Evolutionary conservation across 2,329 filamentous ascomycete species (phyloP), one percentile per base, ranked within the genome.

Genomic region (Diaporthe sp.): DNA sequence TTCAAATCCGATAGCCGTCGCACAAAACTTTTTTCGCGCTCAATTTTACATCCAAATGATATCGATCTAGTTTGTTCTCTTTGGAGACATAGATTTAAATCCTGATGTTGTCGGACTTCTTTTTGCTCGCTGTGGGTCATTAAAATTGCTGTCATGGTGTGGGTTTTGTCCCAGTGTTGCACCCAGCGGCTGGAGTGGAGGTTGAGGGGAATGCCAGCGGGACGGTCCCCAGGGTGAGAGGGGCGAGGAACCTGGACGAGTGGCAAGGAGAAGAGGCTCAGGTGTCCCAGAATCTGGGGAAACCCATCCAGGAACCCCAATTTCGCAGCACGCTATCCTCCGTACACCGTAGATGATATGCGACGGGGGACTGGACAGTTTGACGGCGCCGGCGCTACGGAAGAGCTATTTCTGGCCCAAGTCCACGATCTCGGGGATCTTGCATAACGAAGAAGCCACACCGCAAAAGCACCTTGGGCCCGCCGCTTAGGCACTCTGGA

Each of bases 1-100:
- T 76, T 76, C 74, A 68, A 76, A 76, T 76, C 74, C 60, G 62
- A 58, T 65, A 46, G 49, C 46, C 55, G 71, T 75, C 74, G 74
- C 22, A 15, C 2, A 28, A 2, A 5, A 4, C 6, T 37, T 71
- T 58, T 15, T 15, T 17, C 13, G 3, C 17, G 1, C 17, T 2
- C n/a, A 2, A 31, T 49, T 31, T 22, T 44, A 31, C 53, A 2
- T 10, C 7, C 15, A 25, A 4, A 19, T 19, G 15, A 9, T 42
- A 9, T 17, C 5, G 5, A 17, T 19, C 9, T 28, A 28, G 0
- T 57, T 8, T 53, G n/a, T 25, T 25, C 22, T n/a, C 49, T 53
- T 13, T 25, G 12, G 25, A 51, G 25, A 17, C 25, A 28, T 55
- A 15, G 10, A 4, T 39, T 39, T 0, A 39, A 39, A 12, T 12